Conservation (phyloP, 2,329 filamentous ascomycete species). For the Thielaviopsis musarum region DNA sequence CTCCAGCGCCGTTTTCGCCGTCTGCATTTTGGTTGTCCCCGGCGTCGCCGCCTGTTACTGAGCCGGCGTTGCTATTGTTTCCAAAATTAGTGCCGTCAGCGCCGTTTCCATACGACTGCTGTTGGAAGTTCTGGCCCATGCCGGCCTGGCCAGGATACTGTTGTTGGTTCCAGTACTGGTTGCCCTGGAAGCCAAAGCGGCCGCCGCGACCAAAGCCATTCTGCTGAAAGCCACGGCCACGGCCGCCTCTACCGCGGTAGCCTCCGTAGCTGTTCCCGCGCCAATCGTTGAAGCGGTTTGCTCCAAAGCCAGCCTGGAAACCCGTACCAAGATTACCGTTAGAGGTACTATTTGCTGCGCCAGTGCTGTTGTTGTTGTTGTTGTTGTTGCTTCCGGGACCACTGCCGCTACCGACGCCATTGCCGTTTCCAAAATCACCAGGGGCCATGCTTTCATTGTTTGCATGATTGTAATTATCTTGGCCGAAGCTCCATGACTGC, state of each 20-base stretch:
- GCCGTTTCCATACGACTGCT: constrained; percentile 13
- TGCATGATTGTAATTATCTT: constrained; percentile 81
- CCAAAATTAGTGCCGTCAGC: neutral
- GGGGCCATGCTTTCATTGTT: constrained; percentile 66
- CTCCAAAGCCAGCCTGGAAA: constrained; percentile 5
- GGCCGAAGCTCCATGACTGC: constrained; percentile 60
- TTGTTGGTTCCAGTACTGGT: constrained; percentile 15
- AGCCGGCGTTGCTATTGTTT: constrained; percentile 7
- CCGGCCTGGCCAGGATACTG: constrained; percentile 18
- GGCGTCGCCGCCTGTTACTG: constrained; percentile 6
- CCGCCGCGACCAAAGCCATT: constrained; percentile 12
- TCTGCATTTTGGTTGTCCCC: constrained; percentile 13
- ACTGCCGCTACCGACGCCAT: constrained; percentile 34
- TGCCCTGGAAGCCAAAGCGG: constrained; percentile 16
- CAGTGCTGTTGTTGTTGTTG: constrained; percentile 18
- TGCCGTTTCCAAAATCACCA: constrained; percentile 56
- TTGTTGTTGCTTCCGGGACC: constrained; percentile 37
- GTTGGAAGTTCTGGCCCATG: constrained; percentile 12
- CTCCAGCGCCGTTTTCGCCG: constrained; percentile 2
- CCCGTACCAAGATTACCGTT: constrained; percentile 4
- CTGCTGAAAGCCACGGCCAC: constrained; percentile 9
- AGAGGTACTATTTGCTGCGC: neutral
- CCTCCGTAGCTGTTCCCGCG: constrained; percentile 5
- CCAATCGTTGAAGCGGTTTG: constrained; percentile 12
- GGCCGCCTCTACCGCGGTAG: constrained; percentile 8